phyloP scores from a whole-genome alignment of 306 rosid genomes.

The Corylus avellana region DNA sequence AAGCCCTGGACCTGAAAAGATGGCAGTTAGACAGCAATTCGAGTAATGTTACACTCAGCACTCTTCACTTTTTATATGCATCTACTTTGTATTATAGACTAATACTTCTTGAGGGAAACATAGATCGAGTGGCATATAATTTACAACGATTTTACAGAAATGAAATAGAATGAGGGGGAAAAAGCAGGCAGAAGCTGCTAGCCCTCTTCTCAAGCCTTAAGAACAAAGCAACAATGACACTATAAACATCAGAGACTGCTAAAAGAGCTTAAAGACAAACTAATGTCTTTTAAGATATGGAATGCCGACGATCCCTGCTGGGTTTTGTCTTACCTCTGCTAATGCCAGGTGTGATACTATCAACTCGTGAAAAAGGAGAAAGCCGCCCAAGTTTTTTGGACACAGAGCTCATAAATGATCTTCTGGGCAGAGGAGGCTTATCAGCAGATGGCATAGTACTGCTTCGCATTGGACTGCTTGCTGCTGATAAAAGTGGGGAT shows the following conservation, averaged over 20 bases:
- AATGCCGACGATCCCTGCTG: constrained; percentile 78
- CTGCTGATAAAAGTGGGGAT: constrained; percentile 32
- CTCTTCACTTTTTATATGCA: constrained; percentile 31
- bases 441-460: constrained; percentile 43
- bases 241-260: constrained; percentile 12
- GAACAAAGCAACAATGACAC: constrained; percentile 27
- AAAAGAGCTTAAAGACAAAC: constrained; percentile 10
- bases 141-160: constrained; percentile 37
- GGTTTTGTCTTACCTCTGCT: constrained; percentile 56
- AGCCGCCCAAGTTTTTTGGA: constrained; percentile 71
- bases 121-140: constrained; percentile 22
- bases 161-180: constrained; percentile 16
- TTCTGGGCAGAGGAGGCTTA: constrained; percentile 78
- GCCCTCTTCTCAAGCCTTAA: constrained; percentile 24
- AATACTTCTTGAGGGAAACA: constrained; percentile 32
- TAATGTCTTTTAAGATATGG: constrained; percentile 65
- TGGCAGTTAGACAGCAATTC: constrained; percentile 18
- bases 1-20: not conserved
- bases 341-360: constrained; percentile 44
- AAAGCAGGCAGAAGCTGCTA: constrained; percentile 20
- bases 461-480: constrained; percentile 49
- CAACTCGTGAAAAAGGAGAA: constrained; percentile 71
- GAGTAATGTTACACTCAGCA: constrained; percentile 21
- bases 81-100: constrained; percentile 25
- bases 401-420: constrained; percentile 66